These are phyloP conservation scores for Micractinium sp. DNA, from an alignment of 139 green algal species.

Conservation along the genomic window DNA sequence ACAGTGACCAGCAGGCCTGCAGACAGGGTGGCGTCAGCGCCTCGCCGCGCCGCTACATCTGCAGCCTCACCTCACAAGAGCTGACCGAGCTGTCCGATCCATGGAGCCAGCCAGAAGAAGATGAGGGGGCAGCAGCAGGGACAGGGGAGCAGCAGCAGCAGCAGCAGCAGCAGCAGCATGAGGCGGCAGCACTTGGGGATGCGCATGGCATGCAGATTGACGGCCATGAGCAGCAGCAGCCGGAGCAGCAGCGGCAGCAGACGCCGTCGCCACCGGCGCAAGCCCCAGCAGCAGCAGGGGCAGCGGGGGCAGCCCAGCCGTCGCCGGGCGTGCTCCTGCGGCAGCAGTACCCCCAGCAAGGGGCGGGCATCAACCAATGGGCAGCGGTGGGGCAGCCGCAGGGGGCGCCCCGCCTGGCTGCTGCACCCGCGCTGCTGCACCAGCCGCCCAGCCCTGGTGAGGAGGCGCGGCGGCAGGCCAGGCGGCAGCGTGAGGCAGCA, in stretches of 20 bases:
- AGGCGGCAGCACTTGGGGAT: not conserved
- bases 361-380: constrained; percentile 8
- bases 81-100: not conserved
- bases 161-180: not conserved
- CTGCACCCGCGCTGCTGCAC: not conserved
- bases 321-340: not conserved
- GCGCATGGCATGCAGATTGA: too few relatives aligned
- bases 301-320: not conserved
- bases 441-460: not conserved
- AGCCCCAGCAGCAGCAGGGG: not conserved
- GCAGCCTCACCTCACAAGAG: constrained; percentile 14
- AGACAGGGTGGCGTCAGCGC: not conserved
- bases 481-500: not conserved
- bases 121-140: not conserved
- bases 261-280: not conserved
- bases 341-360: not conserved
- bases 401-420: not conserved
- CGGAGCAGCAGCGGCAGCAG: not conserved
- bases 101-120: constrained; percentile 5
- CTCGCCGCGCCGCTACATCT: not conserved
- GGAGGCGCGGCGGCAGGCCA: not conserved
- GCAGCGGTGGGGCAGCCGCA: not conserved
- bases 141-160: not conserved
- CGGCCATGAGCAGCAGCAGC: not conserved
- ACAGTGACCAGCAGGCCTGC: not conserved